Evolutionary conservation across 148 eudicot species (phyloP), one percentile per base, ranked within the genome.

Genomic region (Vaccinium corymbosum): DNA sequence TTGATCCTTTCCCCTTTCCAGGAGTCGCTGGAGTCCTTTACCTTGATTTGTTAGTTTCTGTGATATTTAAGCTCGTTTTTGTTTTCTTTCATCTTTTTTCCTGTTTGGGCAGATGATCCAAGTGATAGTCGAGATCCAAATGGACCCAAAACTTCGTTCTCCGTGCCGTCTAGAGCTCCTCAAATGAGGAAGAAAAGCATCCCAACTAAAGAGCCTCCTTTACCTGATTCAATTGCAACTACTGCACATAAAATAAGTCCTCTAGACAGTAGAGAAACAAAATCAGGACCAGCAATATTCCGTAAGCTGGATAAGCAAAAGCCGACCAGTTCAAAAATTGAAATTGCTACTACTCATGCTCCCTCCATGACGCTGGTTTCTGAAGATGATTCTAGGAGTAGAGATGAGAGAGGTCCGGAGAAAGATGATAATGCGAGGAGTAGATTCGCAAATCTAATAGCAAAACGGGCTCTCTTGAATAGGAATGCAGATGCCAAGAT

Each of bases 251-350:
- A 89, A 88, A 90, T 89, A 87, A 91, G 87, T 49, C 84, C 90
- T 85, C 78, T 83, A 27, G 89, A 86, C 56, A 79, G 76, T 76
- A 77, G 55, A 42, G 90, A 86, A 49, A 90, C 83, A 86, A 93
- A 84, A 86, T 83, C 90, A 83, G 89, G 90, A 72, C 91, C 87
- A 64, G 93, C 91, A 61, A 86, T 89, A 90, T 85, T 90, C 80
- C 86, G 93, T 70, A 94, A 93, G 86, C 88, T 90, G 61, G 96
- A 90, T n/a, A 81, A 86, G 16, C 91, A 88, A 87, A 92, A 86
- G 89, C 87, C 94, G 35, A 83, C 88, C 78, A 85, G 86, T 81
- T 42, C 70, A 81, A 92, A 83, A 85, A 74, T 82, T 83, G 90
- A 83, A 64, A 85, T 77, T 82, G 61, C 84, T 57, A 73, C 88